Evolutionary conservation across 495 filamentous ascomycete genomes (phyloP).

Genomic region (Tuber microsphaerosporum): DNA sequence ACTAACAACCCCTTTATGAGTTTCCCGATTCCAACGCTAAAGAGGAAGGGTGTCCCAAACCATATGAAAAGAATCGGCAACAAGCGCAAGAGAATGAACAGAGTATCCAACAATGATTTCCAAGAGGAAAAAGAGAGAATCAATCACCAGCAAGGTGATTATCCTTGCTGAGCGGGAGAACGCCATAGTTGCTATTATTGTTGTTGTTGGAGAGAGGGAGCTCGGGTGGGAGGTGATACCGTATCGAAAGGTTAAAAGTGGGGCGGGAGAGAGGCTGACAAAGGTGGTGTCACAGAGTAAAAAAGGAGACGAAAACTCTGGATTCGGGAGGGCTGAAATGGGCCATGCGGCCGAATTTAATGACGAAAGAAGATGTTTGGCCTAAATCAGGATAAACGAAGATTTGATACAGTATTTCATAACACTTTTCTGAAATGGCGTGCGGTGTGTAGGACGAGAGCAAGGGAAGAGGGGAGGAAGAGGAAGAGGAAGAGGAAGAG

Average conservation of each 20-base stretch:
- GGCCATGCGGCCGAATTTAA: not conserved
- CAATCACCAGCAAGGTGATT: slow-evolving; percentile 82
- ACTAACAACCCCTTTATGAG: slow-evolving; percentile 44
- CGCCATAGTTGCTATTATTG: slow-evolving; percentile 55
- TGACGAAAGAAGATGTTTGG: not conserved
- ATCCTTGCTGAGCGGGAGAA: slow-evolving; percentile 92
- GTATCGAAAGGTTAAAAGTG: not conserved
- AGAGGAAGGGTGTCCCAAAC: slow-evolving; percentile 46
- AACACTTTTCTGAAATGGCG: not conserved
- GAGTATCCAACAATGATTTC: slow-evolving; percentile 78
- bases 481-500: not conserved
- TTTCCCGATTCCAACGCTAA: not conserved
- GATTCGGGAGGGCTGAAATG: not conserved
- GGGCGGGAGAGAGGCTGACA: not conserved
- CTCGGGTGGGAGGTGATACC: not conserved
- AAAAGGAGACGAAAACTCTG: not conserved
- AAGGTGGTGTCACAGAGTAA: not conserved
- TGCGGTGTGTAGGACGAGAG: not conserved
- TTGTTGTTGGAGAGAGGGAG: not conserved
- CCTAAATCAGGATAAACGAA: not conserved
- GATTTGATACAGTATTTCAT: not conserved
- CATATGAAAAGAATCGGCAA: slow-evolving; percentile 98
- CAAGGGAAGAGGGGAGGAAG: not conserved
- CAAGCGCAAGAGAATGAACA: slow-evolving; percentile 83
- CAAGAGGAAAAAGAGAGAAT: slow-evolving; percentile 78